phyloP scores from a whole-genome alignment of 768 basidiomycete genomes.

The Basidioascus undulatus region DNA sequence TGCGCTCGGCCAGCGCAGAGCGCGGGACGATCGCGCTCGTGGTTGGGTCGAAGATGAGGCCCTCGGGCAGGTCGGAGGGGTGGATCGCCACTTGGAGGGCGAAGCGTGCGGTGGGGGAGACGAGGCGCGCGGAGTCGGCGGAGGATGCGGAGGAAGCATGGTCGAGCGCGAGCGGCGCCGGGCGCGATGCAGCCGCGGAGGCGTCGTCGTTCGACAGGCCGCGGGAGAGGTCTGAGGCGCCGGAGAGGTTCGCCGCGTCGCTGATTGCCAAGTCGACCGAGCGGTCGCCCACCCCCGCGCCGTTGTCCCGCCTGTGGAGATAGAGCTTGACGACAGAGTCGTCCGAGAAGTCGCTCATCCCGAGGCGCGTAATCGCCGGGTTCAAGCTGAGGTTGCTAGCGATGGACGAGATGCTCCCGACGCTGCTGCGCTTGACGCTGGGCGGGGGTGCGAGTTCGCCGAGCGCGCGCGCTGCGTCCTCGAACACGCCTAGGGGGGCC shows the following conservation, averaged over 20 bases:
- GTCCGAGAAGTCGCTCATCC: slow-evolving; percentile 95
- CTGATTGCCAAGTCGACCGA: too few species aligned
- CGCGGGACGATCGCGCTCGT: slow-evolving; percentile 88
- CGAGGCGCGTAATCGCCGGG: slow-evolving; percentile 76
- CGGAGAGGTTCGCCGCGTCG: neutral
- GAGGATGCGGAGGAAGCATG: too few species aligned
- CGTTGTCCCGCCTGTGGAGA: slow-evolving; percentile 34
- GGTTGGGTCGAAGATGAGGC: slow-evolving; percentile 76
- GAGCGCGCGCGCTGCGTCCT: slow-evolving; percentile 34
- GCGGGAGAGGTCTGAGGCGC: neutral
- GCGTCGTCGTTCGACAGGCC: neutral
- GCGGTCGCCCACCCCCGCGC: neutral
- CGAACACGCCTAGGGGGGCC: slow-evolving; percentile 71
- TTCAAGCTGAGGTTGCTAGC: slow-evolving; percentile 79
- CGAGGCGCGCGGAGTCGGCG: slow-evolving; percentile 19
- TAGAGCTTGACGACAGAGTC: slow-evolving; percentile 95
- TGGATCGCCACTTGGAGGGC: slow-evolving; percentile 68
- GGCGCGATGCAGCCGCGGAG: slow-evolving; percentile 9
- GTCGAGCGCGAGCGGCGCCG: slow-evolving; percentile 41
- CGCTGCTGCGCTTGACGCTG: slow-evolving; percentile 74
- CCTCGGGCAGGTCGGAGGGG: slow-evolving; percentile 74
- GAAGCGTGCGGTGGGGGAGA: slow-evolving; percentile 61
- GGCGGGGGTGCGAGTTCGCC: slow-evolving; percentile 26
- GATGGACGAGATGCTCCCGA: slow-evolving; percentile 84
- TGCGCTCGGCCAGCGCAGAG: slow-evolving; percentile 37